Conservation (phyloP, 495 filamentous ascomycete species). For the Parathielavia hyrcaniae region DNA sequence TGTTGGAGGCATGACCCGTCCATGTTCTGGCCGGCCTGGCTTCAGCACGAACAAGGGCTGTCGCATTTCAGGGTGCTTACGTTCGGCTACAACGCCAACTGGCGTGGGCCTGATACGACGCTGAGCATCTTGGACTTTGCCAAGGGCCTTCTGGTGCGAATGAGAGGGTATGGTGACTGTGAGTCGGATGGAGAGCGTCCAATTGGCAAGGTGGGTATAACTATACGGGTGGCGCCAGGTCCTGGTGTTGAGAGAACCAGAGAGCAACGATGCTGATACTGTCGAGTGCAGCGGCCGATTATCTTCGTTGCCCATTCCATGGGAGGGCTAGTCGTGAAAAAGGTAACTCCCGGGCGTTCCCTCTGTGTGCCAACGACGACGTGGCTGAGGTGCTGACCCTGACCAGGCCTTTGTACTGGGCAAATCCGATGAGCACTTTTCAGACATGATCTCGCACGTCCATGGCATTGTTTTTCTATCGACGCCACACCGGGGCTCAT, state of each 20-base stretch:
- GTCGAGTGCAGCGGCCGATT: background rate
- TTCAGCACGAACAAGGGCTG: background rate
- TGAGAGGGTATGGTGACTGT: background rate
- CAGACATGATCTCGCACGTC: slow-evolving; percentile 4
- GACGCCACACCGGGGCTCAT: slow-evolving; percentile 1
- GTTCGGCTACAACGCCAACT: slow-evolving; percentile 4
- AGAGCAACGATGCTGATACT: background rate
- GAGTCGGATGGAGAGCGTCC: background rate
- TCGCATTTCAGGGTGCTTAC: slow-evolving; percentile 3
- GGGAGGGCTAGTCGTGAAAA: slow-evolving; percentile 5
- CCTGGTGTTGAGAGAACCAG: background rate
- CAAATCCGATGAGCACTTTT: background rate
- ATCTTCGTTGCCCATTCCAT: slow-evolving; percentile 7
- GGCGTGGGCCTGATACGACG: background rate
- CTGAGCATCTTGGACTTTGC: slow-evolving; percentile 1
- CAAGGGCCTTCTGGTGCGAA: background rate
- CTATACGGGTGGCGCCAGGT: background rate
- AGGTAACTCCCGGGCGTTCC: background rate
- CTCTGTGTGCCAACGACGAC: too few relatives aligned
- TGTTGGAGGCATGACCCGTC: slow-evolving; percentile 1
- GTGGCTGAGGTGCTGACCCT: background rate
- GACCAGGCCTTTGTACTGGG: slow-evolving; percentile 2
- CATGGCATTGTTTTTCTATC: slow-evolving; percentile 7
- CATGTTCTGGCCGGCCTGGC: slow-evolving; percentile 5
- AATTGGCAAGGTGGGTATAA: background rate